These are phyloP conservation scores for Cerrena zonata DNA, from an alignment of 1,284 basidiomycete species.

Conservation along the genomic window DNA sequence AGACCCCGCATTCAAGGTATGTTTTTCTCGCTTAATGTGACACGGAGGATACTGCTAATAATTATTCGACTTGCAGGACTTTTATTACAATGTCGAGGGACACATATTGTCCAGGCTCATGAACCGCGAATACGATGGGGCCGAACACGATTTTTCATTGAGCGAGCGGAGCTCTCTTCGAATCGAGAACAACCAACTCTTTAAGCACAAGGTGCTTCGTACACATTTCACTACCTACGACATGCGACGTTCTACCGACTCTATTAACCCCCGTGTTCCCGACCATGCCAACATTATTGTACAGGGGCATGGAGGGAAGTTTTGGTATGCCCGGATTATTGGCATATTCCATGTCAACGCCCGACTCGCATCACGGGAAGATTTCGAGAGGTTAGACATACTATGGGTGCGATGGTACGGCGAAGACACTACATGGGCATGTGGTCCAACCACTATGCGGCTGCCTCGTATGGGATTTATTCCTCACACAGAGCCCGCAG, in stretches of 20 bases:
- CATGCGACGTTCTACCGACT: slow-evolving; percentile 28
- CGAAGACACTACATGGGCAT: slow-evolving; percentile 2
- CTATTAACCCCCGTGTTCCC: slow-evolving; percentile 27
- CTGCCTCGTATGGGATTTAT: slow-evolving; percentile 14
- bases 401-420: slow-evolving; percentile 26
- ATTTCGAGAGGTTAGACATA: slow-evolving; percentile 17
- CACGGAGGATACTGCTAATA: not conserved
- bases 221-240: slow-evolving; percentile 32
- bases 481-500: not conserved
- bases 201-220: slow-evolving; percentile 18
- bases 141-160: slow-evolving; percentile 3
- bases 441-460: slow-evolving; percentile 9
- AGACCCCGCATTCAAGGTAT: slow-evolving; percentile 22
- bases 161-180: slow-evolving; percentile 9
- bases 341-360: slow-evolving; percentile 29
- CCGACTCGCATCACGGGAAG: slow-evolving; percentile 1
- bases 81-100: slow-evolving; percentile 15
- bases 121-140: slow-evolving; percentile 4
- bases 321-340: no score
- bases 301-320: slow-evolving; percentile 16
- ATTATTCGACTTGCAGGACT: slow-evolving; percentile 16
- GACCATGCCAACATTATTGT: no score
- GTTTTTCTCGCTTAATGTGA: not conserved
- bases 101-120: slow-evolving; percentile 18
- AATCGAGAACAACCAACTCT: slow-evolving; percentile 21